Evolutionary conservation across 352 stramenopile genomes (phyloP), one percentile per base, ranked within the genome.

Genomic region (Phytopythium vexans): DNA sequence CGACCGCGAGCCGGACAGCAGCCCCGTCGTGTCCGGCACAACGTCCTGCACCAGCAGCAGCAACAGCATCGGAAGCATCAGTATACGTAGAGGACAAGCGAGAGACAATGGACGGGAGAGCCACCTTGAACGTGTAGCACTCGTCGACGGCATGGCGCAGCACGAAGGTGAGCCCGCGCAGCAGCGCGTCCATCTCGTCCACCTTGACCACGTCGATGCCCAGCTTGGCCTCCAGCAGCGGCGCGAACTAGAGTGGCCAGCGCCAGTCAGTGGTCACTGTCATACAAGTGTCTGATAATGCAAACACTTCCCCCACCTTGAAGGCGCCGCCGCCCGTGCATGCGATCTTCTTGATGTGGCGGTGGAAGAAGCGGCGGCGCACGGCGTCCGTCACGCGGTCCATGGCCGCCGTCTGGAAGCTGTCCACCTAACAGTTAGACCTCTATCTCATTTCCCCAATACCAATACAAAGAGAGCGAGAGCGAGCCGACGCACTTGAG

Each of bases 151-250:
- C 89, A 54, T 97, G 87, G 10, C 77, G 82, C 46, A 99, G 70
- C 12, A 98, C 86, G 63, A 98, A 99, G 73, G 98, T 93, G 64
- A 99, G 96, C n/a, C 97, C 97, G 34, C 85, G 76, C 56, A 99
- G 95, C 39, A 99, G 75, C 62, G 87, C 95, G 60, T 98, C 89
- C 70, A 99, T 88, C 69, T 99, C 97, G 67, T 98, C 95, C 54
- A 93, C 83, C 64, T 98, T 98, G 52, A 89, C 55, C 52, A 98
- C 86, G 54, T 84, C 71, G 46, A 98, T 98, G 9, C 91, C 94
- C 32, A 99, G 62, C 46, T 93, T 70, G 55, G 93, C 76, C 58
- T 96, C 74, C 77, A 98, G 97, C 42, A 89, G 64, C 8, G 62
- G 68, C 46, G 65, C 77, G 57, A 84, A 92, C 77, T 88, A 27